These are phyloP conservation scores for Trichosporon sp. DNA, from an alignment of 1,284 basidiomycete species.

Conservation along the genomic window DNA sequence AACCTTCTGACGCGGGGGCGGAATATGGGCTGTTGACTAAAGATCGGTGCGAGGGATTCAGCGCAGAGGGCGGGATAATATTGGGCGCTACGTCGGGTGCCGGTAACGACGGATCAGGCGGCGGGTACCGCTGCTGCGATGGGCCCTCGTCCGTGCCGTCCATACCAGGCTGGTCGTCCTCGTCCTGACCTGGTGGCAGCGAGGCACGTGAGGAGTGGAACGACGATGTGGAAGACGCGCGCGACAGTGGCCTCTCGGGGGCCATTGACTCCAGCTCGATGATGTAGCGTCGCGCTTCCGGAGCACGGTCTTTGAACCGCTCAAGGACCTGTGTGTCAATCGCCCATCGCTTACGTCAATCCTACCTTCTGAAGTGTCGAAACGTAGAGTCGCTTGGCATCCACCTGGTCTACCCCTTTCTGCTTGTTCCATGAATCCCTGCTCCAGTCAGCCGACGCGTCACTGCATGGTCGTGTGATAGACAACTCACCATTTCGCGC, in stretches of 20 bases:
- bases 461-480: slow-evolving; percentile 34
- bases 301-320: slow-evolving; percentile 58
- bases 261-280: slow-evolving; percentile 75
- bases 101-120: slow-evolving; percentile 41
- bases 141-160: neutral
- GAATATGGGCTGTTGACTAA: slow-evolving; percentile 24
- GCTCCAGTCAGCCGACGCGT: slow-evolving; percentile 15
- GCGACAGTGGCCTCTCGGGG: slow-evolving; percentile 45
- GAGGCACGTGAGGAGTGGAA: slow-evolving; percentile 44
- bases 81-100: slow-evolving; percentile 43
- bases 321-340: slow-evolving; percentile 15
- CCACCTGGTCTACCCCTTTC: slow-evolving; percentile 67
- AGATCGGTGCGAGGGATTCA: slow-evolving; percentile 38
- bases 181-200: slow-evolving; percentile 19
- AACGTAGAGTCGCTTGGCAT: slow-evolving; percentile 87
- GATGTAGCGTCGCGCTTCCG: slow-evolving; percentile 72
- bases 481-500: slow-evolving; percentile 76
- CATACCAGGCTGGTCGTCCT: neutral
- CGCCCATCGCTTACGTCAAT: neutral
- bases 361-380: slow-evolving; percentile 76
- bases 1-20: neutral
- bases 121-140: slow-evolving; percentile 19
- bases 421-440: slow-evolving; percentile 96
- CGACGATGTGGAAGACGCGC: slow-evolving; percentile 42
- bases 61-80: slow-evolving; percentile 39